A percentile compares a stretch with the other conserved stretches of the same genome.
These are phyloP conservation scores for Boletus tylopilopsis DNA, from an alignment of 768 basidiomycete genomes.

Conservation along the genomic window DNA sequence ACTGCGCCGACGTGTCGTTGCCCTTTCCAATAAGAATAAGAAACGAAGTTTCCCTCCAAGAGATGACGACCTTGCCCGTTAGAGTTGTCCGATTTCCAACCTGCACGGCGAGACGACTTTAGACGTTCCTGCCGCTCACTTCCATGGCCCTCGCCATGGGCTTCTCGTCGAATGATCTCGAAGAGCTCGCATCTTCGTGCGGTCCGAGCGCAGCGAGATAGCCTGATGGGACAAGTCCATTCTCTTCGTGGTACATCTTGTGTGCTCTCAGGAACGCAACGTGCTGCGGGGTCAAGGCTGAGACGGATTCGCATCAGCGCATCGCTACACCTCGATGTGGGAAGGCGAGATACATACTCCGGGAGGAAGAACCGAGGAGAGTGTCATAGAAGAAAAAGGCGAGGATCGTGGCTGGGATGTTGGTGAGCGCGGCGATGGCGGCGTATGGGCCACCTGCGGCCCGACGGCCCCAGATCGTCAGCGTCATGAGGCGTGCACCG, in stretches of 20 bases:
- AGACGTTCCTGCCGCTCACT: slow-evolving; percentile 8
- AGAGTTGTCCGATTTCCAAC: background rate
- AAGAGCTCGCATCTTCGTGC: background rate
- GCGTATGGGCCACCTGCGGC: slow-evolving; percentile 55
- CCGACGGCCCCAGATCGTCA: slow-evolving; percentile 56
- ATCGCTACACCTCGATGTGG: background rate
- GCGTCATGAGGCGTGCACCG: slow-evolving; percentile 56
- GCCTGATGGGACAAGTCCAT: slow-evolving; percentile 19
- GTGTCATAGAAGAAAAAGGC: slow-evolving; percentile 53
- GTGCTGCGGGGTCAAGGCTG: slow-evolving; percentile 26
- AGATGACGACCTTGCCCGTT: too few species aligned
- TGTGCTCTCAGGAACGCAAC: slow-evolving; percentile 18
- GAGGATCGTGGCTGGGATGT: slow-evolving; percentile 60
- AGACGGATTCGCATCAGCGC: slow-evolving; percentile 8
- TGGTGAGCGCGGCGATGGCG: slow-evolving; percentile 61
- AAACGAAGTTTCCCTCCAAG: background rate
- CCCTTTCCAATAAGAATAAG: slow-evolving; percentile 9
- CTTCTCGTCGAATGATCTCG: slow-evolving; percentile 14
- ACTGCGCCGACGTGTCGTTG: background rate
- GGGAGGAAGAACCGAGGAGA: slow-evolving; percentile 54
- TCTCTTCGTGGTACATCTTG: slow-evolving; percentile 24
- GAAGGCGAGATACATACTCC: slow-evolving; percentile 40
- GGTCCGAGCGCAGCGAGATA: slow-evolving; percentile 16
- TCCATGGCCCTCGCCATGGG: background rate
- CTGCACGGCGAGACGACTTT: background rate